Percentiles rank a stretch among this genome's conserved stretches.
phyloP scores from a whole-genome alignment of 202 grass and related monocot species.

The Elaeis oleifera region DNA sequence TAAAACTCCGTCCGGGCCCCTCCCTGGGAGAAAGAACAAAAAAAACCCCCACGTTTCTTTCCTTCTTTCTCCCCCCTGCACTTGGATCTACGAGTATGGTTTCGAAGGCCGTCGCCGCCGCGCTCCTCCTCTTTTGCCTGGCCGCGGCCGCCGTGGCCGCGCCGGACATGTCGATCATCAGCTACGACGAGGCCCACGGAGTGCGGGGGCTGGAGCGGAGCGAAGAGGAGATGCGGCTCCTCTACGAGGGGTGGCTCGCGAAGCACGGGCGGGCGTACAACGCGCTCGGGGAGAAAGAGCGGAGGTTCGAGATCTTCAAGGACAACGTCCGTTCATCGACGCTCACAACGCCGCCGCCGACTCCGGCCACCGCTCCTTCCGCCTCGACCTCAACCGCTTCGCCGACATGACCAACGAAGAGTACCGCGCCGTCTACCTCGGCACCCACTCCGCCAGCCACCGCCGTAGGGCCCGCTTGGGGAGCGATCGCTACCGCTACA shows the following conservation, averaged over 20 bases:
- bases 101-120: not conserved
- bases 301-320: constrained; percentile 47
- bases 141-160: not conserved
- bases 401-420: constrained; percentile 82
- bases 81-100: too few species aligned
- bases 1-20: too few species aligned
- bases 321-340: constrained; percentile 66
- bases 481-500: constrained; percentile 8
- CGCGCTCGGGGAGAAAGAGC: constrained; percentile 43
- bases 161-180: constrained; percentile 54
- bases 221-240: constrained; percentile 30
- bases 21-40: too few species aligned
- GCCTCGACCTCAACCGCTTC: constrained; percentile 60
- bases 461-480: not conserved
- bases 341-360: constrained; percentile 45
- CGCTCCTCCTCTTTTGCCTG: constrained; percentile 11
- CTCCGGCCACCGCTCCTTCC: constrained; percentile 14
- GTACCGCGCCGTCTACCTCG: constrained; percentile 34
- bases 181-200: constrained; percentile 42
- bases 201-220: constrained; percentile 34
- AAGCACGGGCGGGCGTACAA: constrained; percentile 32
- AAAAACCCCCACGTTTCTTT: too few species aligned
- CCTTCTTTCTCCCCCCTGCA: too few species aligned
- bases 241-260: constrained; percentile 52
- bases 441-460: not conserved